Evolutionary conservation across 495 filamentous ascomycete species (phyloP).

Genomic region (Halenospora varia): DNA sequence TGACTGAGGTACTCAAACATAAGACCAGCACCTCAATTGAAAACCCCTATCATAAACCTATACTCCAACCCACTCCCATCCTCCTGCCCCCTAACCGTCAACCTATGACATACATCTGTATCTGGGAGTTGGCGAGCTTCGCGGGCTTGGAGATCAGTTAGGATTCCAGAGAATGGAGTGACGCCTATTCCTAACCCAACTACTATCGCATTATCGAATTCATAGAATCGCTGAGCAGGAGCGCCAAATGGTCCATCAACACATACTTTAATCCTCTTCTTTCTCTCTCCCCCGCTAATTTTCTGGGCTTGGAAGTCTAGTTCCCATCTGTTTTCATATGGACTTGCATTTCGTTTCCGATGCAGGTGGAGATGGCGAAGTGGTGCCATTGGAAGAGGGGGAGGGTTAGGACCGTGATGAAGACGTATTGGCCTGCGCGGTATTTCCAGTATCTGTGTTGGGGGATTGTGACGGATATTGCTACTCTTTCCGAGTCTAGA

Average conservation of each 20-base stretch:
- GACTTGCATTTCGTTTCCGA: slow-evolving; percentile 26
- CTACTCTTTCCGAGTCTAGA: slow-evolving; percentile 32
- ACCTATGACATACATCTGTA: not conserved
- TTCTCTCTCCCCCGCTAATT: slow-evolving; percentile 7
- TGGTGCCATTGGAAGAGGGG: slow-evolving; percentile 37
- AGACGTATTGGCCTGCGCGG: slow-evolving; percentile 36
- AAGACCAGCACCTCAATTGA: not conserved
- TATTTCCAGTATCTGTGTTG: slow-evolving; percentile 30
- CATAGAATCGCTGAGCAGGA: slow-evolving; percentile 36
- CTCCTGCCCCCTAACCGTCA: slow-evolving; percentile 4
- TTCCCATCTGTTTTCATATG: slow-evolving; percentile 33
- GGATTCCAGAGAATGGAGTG: slow-evolving; percentile 36
- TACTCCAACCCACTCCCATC: slow-evolving; percentile 7
- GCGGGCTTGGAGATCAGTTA: slow-evolving; percentile 30
- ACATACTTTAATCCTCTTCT: slow-evolving; percentile 21
- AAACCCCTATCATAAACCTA: slow-evolving; percentile 12
- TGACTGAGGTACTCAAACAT: no score
- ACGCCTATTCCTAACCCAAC: slow-evolving; percentile 37
- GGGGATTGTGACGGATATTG: slow-evolving; percentile 28
- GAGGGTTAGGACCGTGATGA: slow-evolving; percentile 32
- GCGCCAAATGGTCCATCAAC: slow-evolving; percentile 31
- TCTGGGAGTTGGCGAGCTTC: slow-evolving; percentile 12
- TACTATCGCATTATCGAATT: slow-evolving; percentile 32
- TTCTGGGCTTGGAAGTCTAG: slow-evolving; percentile 26
- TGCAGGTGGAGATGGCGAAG: slow-evolving; percentile 31